Evolutionary conservation across 2,329 filamentous ascomycete species (phyloP).

Genomic region (Didymella pomorum): DNA sequence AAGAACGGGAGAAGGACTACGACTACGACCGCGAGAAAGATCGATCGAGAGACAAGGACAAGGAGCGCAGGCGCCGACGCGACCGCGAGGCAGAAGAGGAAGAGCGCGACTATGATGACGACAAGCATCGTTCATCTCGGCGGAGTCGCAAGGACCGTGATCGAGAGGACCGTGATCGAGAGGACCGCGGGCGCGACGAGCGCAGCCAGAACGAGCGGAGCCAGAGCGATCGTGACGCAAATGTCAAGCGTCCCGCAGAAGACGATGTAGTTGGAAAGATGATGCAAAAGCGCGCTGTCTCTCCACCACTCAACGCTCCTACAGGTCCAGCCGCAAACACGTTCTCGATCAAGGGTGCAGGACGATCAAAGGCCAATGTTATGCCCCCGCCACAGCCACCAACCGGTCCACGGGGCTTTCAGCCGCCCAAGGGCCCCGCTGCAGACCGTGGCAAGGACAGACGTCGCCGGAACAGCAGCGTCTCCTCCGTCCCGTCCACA

Average conservation of each 20-base stretch:
- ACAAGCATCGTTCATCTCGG: conserved; percentile 53
- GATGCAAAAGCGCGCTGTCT: conserved; percentile 41
- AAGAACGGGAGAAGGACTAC: conserved; percentile 62
- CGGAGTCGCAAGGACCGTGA: conserved; percentile 56
- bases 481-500: conserved; percentile 19
- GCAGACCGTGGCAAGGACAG: conserved; percentile 42
- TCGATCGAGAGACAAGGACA: conserved; percentile 46
- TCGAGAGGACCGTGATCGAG: conserved; percentile 50
- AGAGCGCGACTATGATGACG: conserved; percentile 49
- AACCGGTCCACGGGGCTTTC: conserved; percentile 45
- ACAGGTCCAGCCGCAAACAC: conserved; percentile 53
- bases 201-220: conserved; percentile 30
- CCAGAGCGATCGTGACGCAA: conserved; percentile 24
- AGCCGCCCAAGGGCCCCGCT: conserved; percentile 50
- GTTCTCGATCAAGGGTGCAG: conserved; percentile 54
- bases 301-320: conserved; percentile 46
- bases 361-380: conserved; percentile 30
- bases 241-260: conserved; percentile 8
- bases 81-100: conserved; percentile 54
- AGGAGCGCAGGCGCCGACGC: conserved; percentile 60
- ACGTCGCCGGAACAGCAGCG: conserved; percentile 33
- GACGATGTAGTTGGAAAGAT: conserved; percentile 37
- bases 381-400: conserved; percentile 50
- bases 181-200: conserved; percentile 50
- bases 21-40: conserved; percentile 53